phyloP scores from a whole-genome alignment of 345 rosid species.

The Lepidium africanum region DNA sequence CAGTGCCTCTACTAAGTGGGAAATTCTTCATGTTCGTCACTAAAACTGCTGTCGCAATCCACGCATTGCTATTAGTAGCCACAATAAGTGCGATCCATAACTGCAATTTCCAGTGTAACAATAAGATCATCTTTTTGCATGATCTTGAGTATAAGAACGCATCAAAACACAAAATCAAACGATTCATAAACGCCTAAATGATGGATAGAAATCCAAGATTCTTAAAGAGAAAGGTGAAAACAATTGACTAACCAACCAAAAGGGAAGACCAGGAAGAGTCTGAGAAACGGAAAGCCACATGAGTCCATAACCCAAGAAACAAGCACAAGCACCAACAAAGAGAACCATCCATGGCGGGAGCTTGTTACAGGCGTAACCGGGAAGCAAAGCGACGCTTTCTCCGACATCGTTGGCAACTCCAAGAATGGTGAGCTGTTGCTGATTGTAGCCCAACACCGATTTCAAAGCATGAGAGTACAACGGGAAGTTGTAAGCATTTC shows the following conservation, averaged over 20 bases:
- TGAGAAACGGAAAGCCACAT: conserved; percentile 65
- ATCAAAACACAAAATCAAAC: background rate
- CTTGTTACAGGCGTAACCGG: conserved; percentile 77
- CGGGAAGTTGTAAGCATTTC: conserved; percentile 65
- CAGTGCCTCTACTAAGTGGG: conserved; percentile 73
- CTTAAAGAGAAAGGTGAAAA: background rate
- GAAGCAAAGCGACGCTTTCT: conserved; percentile 67
- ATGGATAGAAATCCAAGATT: background rate
- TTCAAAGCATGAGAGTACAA: conserved; percentile 62
- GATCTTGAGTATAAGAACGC: background rate
- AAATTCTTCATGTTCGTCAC: conserved; percentile 96
- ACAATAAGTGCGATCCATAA: conserved; percentile 62
- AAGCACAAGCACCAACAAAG: conserved; percentile 48
- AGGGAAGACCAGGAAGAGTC: conserved; percentile 52
- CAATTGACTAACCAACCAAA: conserved; percentile 52
- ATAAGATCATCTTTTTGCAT: background rate
- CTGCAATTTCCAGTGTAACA: conserved; percentile 34
- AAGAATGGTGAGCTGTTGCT: conserved; percentile 67
- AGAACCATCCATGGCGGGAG: conserved; percentile 67
- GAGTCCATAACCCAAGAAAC: conserved; percentile 82
- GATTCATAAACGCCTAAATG: background rate
- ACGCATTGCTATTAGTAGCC: conserved; percentile 69
- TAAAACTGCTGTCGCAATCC: conserved; percentile 83
- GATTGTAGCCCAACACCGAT: conserved; percentile 62
- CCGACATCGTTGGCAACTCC: conserved; percentile 93